Base-by-base conservation (phyloP, 306 rosid species). In the Styphnolobium japonicum region DNA sequence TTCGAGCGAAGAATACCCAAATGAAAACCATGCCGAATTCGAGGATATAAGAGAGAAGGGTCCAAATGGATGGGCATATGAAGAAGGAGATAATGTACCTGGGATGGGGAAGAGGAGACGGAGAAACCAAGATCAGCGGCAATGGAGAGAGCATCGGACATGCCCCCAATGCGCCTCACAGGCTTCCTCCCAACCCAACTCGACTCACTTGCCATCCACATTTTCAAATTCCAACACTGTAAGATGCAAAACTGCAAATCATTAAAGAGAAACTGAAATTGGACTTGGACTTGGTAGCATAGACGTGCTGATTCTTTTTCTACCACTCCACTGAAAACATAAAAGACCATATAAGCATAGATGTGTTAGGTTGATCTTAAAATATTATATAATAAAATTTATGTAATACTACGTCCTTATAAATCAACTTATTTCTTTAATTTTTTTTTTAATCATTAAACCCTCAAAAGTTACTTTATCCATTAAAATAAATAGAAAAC, bases 161-260 rank as follows among this genome's bases (percentile, higher is more conserved):
- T 94, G 57, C 97, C 97, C 53, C 97, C 97, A 29, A 88, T 86
- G 64, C 95, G 95, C 69, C 94, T 92, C 65, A 88, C 75, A 36
- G 97, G 97, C 83, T 92, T 94, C 89, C 87, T 91, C 61, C 98
- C 97, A 11, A 92, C 97, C 97, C 95, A 91, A 61, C 87, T 83
- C 1, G 87, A 83, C 66, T 92, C 97, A 18, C 72, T 87, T 46
- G 84, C 90, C 95, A 89, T 89, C 64, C 91, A 90, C 90, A 87
- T 89, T 81, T 76, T 56, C 61, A 64, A 63, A 46, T 76, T 45
- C 34, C 12, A 77, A 81, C 49, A 7, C 15, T 15, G 0, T 10
- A 48, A 29, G 5, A 69, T 4, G 15, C 23, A 48, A 68, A 68
- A 21, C 46, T 40, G 14, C 12, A 48, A 33, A n/a, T 65, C 52